Percentiles rank a stretch among this genome's conserved stretches.
Conservation (phyloP, 2,329 filamentous ascomycete species). For the Dactylella cylindrospora region DNA sequence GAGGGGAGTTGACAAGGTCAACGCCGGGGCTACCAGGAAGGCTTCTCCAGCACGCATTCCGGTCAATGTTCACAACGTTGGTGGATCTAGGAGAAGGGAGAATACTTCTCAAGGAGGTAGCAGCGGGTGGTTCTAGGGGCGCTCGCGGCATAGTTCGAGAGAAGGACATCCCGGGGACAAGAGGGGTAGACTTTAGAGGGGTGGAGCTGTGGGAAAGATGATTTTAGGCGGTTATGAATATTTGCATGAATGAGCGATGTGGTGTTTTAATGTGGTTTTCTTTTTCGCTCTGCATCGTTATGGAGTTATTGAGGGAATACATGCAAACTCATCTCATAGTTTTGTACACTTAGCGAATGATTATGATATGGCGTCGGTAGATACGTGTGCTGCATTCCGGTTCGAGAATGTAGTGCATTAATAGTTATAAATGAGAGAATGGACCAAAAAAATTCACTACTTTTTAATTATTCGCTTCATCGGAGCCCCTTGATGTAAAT, state of each 20-base stretch:
- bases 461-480: too few relatives aligned
- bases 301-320: slow-evolving; percentile 21
- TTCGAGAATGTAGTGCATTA: slow-evolving; percentile 1
- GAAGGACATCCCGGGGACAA: not conserved
- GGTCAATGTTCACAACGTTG: slow-evolving; percentile 18
- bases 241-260: slow-evolving; percentile 7
- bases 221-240: not conserved
- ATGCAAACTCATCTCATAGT: too few relatives aligned
- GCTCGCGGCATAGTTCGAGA: slow-evolving; percentile 1
- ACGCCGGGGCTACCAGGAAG: not conserved
- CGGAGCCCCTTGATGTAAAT: too few relatives aligned
- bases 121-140: slow-evolving; percentile 39
- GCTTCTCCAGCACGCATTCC: slow-evolving; percentile 7
- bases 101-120: slow-evolving; percentile 4
- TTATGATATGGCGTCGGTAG: slow-evolving; percentile 32
- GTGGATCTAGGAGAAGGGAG: not conserved
- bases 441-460: too few relatives aligned
- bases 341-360: slow-evolving; percentile 31
- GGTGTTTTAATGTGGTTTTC: not conserved
- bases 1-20: slow-evolving; percentile 11
- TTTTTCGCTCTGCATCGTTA: slow-evolving; percentile 26
- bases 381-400: too few relatives aligned
- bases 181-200: slow-evolving; percentile 6
- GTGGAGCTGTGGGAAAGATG: not conserved
- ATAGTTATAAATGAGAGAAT: not conserved